Base-by-base conservation (phyloP, 148 eudicot species). In the Nepenthes gracilis region DNA sequence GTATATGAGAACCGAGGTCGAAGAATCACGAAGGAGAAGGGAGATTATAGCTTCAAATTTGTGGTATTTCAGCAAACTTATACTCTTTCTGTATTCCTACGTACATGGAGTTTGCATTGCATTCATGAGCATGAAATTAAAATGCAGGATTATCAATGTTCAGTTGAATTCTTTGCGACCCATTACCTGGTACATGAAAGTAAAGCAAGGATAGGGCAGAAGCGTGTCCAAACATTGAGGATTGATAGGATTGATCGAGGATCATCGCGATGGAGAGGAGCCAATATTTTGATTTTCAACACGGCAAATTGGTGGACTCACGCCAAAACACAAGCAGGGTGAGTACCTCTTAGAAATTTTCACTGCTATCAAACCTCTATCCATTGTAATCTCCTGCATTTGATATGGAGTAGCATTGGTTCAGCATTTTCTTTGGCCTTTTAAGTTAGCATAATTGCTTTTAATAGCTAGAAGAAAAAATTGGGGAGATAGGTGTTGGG, bases 301-400 rank as follows among this genome's bases (percentile, higher is more conserved):
- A 84, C 99, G 36, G 99, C 89, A 52, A 90, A 93, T 75, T 93
- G 99, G 99, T 93, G 99, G 99, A 76, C 57, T 62, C 99, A 93
- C 76, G 75, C 57, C 67, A 93, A 93, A 71, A 93, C 96, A 23
- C 86, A 78, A 72, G 79, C 91, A 33, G 98, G 98, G 98, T 93
- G 59, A 76, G 90, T 40, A 60, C 47, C 33, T 67, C 50, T 63
- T 50, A 9, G 43, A 62, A n/a, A 10, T 49, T 5, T 49, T 40
- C 8, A 8, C 45, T 12, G 6, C 53, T 0, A 0, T 38, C 7
- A 52, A 32, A 47, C 36, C 55, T 55, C 11, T 49, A 1, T 2
- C 58, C 11, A 54, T 54, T 15, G 4, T 54, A n/a, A 23, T 6
- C 8, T 33, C 6, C 36, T 54, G 57, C 51, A 57, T 9, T 66